Evolutionary conservation across 257 asterid genomes (phyloP), one percentile per base, ranked within the genome.

Genomic region (Plantago major): DNA sequence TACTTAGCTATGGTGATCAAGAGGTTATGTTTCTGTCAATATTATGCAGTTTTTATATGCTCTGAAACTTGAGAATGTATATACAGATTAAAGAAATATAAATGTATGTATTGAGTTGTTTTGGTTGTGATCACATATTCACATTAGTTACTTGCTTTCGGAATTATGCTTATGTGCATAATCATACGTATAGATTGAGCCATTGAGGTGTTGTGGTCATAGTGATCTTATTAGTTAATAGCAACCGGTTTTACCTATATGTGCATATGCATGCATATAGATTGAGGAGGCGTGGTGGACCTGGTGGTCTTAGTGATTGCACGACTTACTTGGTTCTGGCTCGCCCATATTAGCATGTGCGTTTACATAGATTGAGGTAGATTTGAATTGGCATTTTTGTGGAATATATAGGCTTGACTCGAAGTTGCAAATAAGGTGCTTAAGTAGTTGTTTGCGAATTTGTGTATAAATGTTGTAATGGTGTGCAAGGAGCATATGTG

Each of bases 41-140:
- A 12, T 49, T 6, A 14, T 12, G 11, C 4, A 45, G 11, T 45
- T 67, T 48, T 58, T 5, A 61, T 73, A 51, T 59, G 44, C 53
- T 53, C 13, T 40, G 45, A 17, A 48, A 48, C 18, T 13, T 48
- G 54, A 48, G 54, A 48, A 48, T 13, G 55, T 17, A 49, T 22
- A 22, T 22, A 22, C 26, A 1, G 26, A 22, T 1, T 22, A 22
- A 2, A 22, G 26, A 22, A 22, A 22, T n/a, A 44, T 0, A 33
- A 33, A 33, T 33, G 40, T 33, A 3, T 33, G 40, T 4, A 1
- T 33, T 33, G 40, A 33, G 40, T 0, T 33, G 6, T 33, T 22
- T 22, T 33, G 40, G 40, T 33, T 5, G 40, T 33, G 26, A 22
- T 22, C 26, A 22, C 40, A 33, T 33, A 33, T 33, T 33, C 7